phyloP scores from a whole-genome alignment of 2,329 filamentous ascomycete species.

The Cytospora paraplurivora region DNA sequence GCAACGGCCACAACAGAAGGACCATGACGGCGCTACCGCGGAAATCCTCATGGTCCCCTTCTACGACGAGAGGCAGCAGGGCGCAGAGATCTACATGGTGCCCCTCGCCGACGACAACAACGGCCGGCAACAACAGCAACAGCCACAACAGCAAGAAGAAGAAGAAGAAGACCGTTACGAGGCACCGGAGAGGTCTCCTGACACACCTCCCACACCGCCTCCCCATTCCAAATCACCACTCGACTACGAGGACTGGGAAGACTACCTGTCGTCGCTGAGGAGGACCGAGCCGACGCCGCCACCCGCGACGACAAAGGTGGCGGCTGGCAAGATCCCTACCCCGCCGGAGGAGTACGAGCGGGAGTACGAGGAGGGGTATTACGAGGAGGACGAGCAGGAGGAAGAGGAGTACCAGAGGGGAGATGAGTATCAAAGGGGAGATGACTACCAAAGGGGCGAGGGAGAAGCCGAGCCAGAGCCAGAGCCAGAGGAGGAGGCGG shows the following conservation, averaged over 20 bases:
- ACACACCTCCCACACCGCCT: slow-evolving; percentile 23
- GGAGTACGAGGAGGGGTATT: too few relatives aligned
- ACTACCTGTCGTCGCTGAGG: slow-evolving; percentile 24
- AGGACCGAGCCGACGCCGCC: slow-evolving; percentile 17
- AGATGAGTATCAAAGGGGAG: too few relatives aligned
- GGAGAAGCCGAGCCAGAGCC: neutral
- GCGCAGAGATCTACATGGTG: slow-evolving; percentile 27
- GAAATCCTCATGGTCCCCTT: slow-evolving; percentile 25
- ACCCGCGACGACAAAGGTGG: neutral
- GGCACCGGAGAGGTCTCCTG: neutral
- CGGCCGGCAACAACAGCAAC: neutral
- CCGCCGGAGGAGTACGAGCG: too few relatives aligned
- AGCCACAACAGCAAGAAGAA: neutral
- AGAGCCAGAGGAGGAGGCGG: neutral
- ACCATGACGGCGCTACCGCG: slow-evolving; percentile 15
- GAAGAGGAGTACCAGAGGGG: too few relatives aligned
- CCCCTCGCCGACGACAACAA: slow-evolving; percentile 11
- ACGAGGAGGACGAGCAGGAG: too few relatives aligned
- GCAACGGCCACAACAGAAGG: neutral
- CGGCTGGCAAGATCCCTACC: slow-evolving; percentile 4
- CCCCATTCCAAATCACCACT: slow-evolving; percentile 22
- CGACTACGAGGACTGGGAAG: slow-evolving; percentile 26
- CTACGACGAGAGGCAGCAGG: slow-evolving; percentile 27
- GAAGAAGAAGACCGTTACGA: neutral
- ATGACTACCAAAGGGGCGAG: neutral